Percentiles rank a stretch among this genome's conserved stretches.
phyloP scores from a whole-genome alignment of 495 filamentous ascomycete genomes.

The Aspergillus heteromorphus region DNA sequence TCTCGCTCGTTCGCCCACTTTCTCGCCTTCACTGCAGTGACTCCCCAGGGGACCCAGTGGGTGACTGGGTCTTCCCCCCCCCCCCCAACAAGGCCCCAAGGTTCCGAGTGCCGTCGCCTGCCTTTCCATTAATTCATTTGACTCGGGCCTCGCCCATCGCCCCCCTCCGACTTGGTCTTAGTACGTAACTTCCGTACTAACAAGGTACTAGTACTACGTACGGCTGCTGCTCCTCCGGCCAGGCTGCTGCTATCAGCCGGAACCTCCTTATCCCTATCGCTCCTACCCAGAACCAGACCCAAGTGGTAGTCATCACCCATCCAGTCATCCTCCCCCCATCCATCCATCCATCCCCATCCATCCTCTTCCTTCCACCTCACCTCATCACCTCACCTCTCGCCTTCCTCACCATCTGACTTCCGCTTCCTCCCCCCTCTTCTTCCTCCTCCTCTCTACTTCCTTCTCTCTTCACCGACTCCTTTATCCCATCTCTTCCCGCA shows the following conservation, averaged over 20 bases:
- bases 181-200: not conserved
- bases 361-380: slow-evolving; percentile 3
- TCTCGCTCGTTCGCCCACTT: slow-evolving; percentile 19
- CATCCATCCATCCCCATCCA: not conserved
- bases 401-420: not conserved
- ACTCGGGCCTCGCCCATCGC: slow-evolving; percentile 19
- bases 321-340: not conserved
- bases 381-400: not conserved
- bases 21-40: slow-evolving; percentile 12
- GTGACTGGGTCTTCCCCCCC: not conserved
- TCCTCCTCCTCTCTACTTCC: slow-evolving; percentile 30
- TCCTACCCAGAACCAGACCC: too few species aligned
- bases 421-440: slow-evolving; percentile 11
- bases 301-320: too few species aligned
- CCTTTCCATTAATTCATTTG: slow-evolving; percentile 13
- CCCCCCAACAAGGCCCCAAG: slow-evolving; percentile 12
- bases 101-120: slow-evolving; percentile 15
- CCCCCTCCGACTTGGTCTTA: slow-evolving; percentile 10
- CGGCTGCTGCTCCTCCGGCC: slow-evolving; percentile 1
- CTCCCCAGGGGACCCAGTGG: not conserved
- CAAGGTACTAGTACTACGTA: not conserved
- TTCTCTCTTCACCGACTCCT: slow-evolving; percentile 17
- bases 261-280: slow-evolving; percentile 21
- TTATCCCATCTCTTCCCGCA: slow-evolving; percentile 7
- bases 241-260: slow-evolving; percentile 6